A percentile compares a stretch with the other conserved stretches of the same genome.
Conservation (phyloP, 768 basidiomycete genomes). For the Leccinum subtestaceum region DNA sequence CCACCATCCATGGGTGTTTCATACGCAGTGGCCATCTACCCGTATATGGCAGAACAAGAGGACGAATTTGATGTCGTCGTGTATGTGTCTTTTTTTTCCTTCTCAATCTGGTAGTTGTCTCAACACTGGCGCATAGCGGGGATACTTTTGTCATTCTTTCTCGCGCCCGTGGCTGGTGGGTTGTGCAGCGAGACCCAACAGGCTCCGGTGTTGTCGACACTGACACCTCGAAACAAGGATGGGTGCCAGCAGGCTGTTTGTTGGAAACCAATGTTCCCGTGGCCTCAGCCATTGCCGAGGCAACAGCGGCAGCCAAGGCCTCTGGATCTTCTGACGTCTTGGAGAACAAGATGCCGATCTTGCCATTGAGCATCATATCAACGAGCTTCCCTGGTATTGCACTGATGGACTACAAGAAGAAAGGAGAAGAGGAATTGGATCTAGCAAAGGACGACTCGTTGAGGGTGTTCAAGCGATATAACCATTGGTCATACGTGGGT, state of each 20-base stretch:
- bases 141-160: slow-evolving; percentile 93
- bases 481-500: slow-evolving; percentile 92
- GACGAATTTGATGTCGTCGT: slow-evolving; percentile 98
- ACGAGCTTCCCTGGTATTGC: slow-evolving; percentile 96
- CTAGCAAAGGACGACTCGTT: slow-evolving; percentile 85
- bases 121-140: slow-evolving; percentile 48
- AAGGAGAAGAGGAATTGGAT: slow-evolving; percentile 90
- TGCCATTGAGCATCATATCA: slow-evolving; percentile 90
- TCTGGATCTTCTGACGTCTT: slow-evolving; percentile 40
- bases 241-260: slow-evolving; percentile 97
- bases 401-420: slow-evolving; percentile 93
- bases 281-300: slow-evolving; percentile 81
- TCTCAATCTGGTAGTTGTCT: slow-evolving; percentile 2
- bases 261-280: slow-evolving; percentile 92
- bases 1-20: slow-evolving; percentile 59
- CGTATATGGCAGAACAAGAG: slow-evolving; percentile 97
- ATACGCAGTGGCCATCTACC: slow-evolving; percentile 97
- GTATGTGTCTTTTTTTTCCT: slow-evolving; percentile 45
- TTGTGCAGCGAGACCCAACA: slow-evolving; percentile 90
- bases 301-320: slow-evolving; percentile 58
- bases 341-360: slow-evolving; percentile 68
- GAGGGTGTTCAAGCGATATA: slow-evolving; percentile 96
- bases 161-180: slow-evolving; percentile 98
- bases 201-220: slow-evolving; percentile 77
- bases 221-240: slow-evolving; percentile 82